Evolutionary conservation across 805 yeast genomes (phyloP), one percentile per base, ranked within the genome.

Genomic region (Metschnikowia continentalis): DNA sequence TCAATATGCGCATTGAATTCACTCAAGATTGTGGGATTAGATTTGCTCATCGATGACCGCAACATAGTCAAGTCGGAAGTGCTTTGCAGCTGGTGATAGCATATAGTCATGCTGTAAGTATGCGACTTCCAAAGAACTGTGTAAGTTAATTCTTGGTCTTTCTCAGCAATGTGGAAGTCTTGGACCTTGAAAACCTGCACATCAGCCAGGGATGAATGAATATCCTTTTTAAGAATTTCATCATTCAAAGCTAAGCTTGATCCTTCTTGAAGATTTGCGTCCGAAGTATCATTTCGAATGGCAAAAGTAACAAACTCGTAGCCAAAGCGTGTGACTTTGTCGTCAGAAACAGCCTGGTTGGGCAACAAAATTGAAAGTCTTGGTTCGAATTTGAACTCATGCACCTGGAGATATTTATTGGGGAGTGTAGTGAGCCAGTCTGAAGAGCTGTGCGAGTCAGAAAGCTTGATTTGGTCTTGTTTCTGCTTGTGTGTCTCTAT

Each of bases 51-150:
- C 65, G 76, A 23, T 73, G 32, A 43, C 6, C 32, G 35, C n/a
- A 39, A 30, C 15, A 33, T 35, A 10, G 49, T 51, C 22, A 52
- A 40, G 10, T 10, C 26, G 5, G 39, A 36, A 3, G 54, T 32
- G 10, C n/a, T 22, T 23, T 42, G 39, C 19, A 40, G 49, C 20
- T 53, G 52, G 5, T 33, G 35, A 35, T 48, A 54, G 36, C 50
- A 32, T 3, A 46, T 48, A 6, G 54, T 43, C 19, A 49, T 47
- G 32, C 59, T 56, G 48, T 43, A 74, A 1, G 80, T 75, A 54
- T 84, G 84, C 56, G 87, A 80, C 60, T 84, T 85, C 88, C 88
- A 83, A 33, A 84, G 66, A 23, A 79, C 56, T 50, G 66, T 62
- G 55, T 72, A 74, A 15, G 38, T 44, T 19, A 54, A 36, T 5